Conservation (phyloP, 2,329 filamentous ascomycete species). For the Phyllosticta citrichinensis region DNA sequence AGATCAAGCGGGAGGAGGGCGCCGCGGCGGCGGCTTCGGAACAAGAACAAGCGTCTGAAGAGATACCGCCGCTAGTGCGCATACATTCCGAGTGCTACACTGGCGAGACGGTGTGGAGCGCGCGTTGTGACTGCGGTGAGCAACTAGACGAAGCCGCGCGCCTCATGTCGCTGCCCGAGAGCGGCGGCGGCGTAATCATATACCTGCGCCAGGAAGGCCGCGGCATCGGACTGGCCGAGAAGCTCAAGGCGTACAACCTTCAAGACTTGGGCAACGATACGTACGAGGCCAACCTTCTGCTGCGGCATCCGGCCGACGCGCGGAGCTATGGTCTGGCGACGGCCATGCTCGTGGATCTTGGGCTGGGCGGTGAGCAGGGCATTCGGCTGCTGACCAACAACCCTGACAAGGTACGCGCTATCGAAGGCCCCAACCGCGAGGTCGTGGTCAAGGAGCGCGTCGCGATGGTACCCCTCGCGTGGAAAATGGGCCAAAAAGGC, state of each 20-base stretch:
- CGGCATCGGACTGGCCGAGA: constrained; percentile 88
- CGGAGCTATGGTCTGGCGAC: constrained; percentile 94
- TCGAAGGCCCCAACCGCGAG: constrained; percentile 85
- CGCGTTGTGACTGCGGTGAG: constrained; percentile 94
- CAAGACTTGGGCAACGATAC: constrained; percentile 97
- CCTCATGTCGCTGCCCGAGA: constrained; percentile 66
- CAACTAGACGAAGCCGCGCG: constrained; percentile 93
- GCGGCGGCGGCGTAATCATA: constrained; percentile 77
- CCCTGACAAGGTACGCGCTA: constrained; percentile 88
- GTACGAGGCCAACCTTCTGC: constrained; percentile 84
- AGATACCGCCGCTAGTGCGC: constrained; percentile 63
- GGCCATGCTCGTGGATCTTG: constrained; percentile 82
- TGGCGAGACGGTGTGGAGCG: constrained; percentile 96
- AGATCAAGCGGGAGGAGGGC: constrained; percentile 21
- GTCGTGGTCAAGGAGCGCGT: constrained; percentile 81
- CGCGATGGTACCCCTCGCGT: constrained; percentile 89
- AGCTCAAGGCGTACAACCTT: constrained; percentile 95
- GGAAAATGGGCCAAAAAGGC: constrained; percentile 66
- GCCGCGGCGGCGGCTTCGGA: not conserved
- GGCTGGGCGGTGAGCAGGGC: constrained; percentile 56
- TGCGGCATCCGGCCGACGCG: constrained; percentile 89
- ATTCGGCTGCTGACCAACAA: constrained; percentile 90
- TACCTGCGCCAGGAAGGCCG: constrained; percentile 94
- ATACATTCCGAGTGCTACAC: constrained; percentile 99
- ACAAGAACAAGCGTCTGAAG: constrained; percentile 15